Conservation (phyloP, 768 basidiomycete genomes). For the Coprinopsis strossmayeri region DNA sequence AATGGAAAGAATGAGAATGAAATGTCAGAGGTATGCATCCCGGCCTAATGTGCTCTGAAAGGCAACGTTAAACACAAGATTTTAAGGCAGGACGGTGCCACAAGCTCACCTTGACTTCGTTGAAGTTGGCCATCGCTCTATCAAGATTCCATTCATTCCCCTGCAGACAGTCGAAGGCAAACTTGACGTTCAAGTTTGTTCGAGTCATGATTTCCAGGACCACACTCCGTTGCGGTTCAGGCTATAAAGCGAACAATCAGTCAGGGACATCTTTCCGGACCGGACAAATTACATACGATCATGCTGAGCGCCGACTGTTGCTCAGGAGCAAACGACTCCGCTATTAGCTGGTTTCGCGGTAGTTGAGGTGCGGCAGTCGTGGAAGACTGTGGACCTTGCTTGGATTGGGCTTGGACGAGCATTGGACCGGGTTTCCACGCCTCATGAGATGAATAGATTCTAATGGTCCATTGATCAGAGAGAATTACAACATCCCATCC, state of each 20-base stretch:
- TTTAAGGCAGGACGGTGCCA: no score
- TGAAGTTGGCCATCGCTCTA: conserved; percentile 77
- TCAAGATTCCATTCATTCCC: conserved; percentile 83
- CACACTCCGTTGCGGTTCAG: conserved; percentile 62
- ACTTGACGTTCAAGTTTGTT: conserved; percentile 76
- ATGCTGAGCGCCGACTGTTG: conserved; percentile 45
- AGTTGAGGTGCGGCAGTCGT: conserved; percentile 15
- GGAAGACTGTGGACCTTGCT: conserved; percentile 9
- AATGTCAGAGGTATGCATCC: conserved; percentile 45
- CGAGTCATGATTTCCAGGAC: conserved; percentile 64
- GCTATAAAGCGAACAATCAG: conserved; percentile 31
- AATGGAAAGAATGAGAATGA: background rate
- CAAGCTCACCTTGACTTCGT: conserved; percentile 72
- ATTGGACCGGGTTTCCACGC: conserved; percentile 76
- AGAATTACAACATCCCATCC: conserved; percentile 91
- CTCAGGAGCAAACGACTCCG: conserved; percentile 29
- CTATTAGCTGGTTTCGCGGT: conserved; percentile 9
- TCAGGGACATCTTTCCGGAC: background rate
- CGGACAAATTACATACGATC: conserved; percentile 43
- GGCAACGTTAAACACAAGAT: conserved; percentile 21
- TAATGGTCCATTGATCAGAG: conserved; percentile 81
- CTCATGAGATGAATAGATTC: conserved; percentile 76
- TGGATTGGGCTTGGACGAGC: conserved; percentile 52
- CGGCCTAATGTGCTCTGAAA: conserved; percentile 40
- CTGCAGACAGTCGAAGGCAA: conserved; percentile 77